Evolutionary conservation across 2,329 filamentous ascomycete genomes (phyloP).

Genomic region (Colletotrichum sp.): DNA sequence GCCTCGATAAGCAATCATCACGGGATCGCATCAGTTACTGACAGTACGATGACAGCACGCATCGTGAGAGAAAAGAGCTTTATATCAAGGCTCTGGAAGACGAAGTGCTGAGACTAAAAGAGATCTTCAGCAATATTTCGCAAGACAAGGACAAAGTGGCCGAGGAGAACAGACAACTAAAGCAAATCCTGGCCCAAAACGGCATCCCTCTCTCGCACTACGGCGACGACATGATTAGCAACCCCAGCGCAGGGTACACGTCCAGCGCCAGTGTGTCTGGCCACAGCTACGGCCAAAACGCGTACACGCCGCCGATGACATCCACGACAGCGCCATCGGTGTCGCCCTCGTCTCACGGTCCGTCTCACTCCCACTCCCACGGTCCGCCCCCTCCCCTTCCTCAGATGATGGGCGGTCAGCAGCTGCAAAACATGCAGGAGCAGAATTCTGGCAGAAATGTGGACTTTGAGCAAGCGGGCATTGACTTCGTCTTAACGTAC

Average conservation of each 20-base stretch:
- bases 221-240: slow-evolving; percentile 50
- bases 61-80: slow-evolving; percentile 94
- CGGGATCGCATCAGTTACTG: slow-evolving; percentile 10
- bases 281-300: slow-evolving; percentile 58
- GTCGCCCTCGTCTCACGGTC: slow-evolving; percentile 34
- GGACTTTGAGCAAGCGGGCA: slow-evolving; percentile 83
- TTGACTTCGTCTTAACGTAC: slow-evolving; percentile 93
- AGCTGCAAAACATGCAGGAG: slow-evolving; percentile 30
- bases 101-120: slow-evolving; percentile 87
- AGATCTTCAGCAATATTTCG: slow-evolving; percentile 76
- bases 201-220: slow-evolving; percentile 46
- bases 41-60: slow-evolving; percentile 68
- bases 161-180: slow-evolving; percentile 82
- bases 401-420: slow-evolving; percentile 33
- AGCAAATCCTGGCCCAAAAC: slow-evolving; percentile 57
- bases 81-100: slow-evolving; percentile 95
- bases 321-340: slow-evolving; percentile 49
- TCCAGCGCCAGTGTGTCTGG: slow-evolving; percentile 65
- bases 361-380: slow-evolving; percentile 22
- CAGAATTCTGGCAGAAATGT: slow-evolving; percentile 45
- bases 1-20: background rate
- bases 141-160: slow-evolving; percentile 78
- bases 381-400: slow-evolving; percentile 24
- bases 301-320: slow-evolving; percentile 54
- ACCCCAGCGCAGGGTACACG: slow-evolving; percentile 52